phyloP scores from a whole-genome alignment of 257 asterid genomes.

The Rhazya stricta region DNA sequence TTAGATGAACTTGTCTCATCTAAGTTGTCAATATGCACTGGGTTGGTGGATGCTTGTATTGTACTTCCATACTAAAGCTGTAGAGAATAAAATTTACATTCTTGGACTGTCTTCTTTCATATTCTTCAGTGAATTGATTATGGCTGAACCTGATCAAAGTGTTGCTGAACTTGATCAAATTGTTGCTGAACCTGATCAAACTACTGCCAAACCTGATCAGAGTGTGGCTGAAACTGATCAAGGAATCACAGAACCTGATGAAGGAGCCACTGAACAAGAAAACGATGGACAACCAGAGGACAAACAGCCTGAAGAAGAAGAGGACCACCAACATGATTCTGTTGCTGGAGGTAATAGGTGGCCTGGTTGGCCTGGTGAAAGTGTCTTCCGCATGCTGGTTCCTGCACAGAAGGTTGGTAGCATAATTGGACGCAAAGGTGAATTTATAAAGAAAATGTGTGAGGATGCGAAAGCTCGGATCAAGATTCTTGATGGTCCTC shows the following conservation, averaged over 20 bases:
- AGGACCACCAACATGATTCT: conserved; percentile 40
- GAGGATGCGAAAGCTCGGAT: conserved; percentile 97
- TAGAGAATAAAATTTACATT: background rate
- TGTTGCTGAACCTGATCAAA: conserved; percentile 45
- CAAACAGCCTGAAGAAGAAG: conserved; percentile 40
- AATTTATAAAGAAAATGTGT: conserved; percentile 82
- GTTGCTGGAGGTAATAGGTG: conserved; percentile 61
- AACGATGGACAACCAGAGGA: conserved; percentile 21
- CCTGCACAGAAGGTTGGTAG: conserved; percentile 98
- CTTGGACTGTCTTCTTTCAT: background rate
- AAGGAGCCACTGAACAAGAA: conserved; percentile 26
- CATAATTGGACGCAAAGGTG: conserved; percentile 98
- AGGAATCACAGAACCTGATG: conserved; percentile 38
- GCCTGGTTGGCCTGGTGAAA: conserved; percentile 99
- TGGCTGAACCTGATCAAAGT: conserved; percentile 55
- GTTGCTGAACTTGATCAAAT: conserved; percentile 46
- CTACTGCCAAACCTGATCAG: conserved; percentile 41
- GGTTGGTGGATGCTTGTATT: background rate
- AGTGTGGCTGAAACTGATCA: conserved; percentile 52
- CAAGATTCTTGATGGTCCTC: conserved; percentile 97
- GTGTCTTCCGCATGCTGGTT: conserved; percentile 80
- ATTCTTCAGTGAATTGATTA: conserved; percentile 23
- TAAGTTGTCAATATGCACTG: background rate
- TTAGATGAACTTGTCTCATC: background rate
- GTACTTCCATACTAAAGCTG: background rate